Conservation (phyloP, 208 protist species). For the Polymyxa betae region DNA sequence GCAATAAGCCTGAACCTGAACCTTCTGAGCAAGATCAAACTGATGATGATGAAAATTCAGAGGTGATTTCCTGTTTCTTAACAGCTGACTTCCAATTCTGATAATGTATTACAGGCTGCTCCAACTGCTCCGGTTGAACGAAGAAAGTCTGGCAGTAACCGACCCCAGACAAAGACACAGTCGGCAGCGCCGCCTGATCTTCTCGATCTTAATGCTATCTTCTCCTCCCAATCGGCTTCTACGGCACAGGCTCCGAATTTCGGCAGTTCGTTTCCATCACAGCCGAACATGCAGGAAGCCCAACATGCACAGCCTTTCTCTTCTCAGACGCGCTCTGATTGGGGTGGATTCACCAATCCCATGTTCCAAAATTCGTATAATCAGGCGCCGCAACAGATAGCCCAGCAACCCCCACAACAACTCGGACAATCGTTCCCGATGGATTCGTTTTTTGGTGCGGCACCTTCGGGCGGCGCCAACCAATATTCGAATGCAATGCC, state of each 20-base stretch:
- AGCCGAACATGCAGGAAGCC: no score
- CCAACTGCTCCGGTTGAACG: conserved; percentile 17
- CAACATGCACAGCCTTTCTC: no score
- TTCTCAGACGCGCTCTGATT: background rate
- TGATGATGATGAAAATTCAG: background rate
- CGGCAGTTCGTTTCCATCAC: background rate
- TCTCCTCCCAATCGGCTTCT: background rate
- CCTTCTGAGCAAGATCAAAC: background rate
- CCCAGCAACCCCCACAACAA: no score
- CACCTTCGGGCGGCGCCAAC: no score
- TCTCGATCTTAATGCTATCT: conserved; percentile 24
- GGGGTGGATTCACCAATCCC: background rate
- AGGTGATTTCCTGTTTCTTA: background rate
- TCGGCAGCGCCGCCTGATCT: conserved; percentile 17
- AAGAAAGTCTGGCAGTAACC: background rate
- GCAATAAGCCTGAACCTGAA: background rate
- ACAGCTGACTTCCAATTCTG: background rate
- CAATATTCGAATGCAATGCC: no score
- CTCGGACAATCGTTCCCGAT: no score
- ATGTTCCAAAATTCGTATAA: no score
- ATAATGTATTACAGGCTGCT: background rate
- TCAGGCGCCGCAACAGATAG: no score
- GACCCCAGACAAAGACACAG: background rate
- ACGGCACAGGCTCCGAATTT: background rate
- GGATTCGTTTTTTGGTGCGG: no score